These are phyloP conservation scores for Coelastrella sp. DNA, from an alignment of 139 green algal species.

Conservation along the genomic window DNA sequence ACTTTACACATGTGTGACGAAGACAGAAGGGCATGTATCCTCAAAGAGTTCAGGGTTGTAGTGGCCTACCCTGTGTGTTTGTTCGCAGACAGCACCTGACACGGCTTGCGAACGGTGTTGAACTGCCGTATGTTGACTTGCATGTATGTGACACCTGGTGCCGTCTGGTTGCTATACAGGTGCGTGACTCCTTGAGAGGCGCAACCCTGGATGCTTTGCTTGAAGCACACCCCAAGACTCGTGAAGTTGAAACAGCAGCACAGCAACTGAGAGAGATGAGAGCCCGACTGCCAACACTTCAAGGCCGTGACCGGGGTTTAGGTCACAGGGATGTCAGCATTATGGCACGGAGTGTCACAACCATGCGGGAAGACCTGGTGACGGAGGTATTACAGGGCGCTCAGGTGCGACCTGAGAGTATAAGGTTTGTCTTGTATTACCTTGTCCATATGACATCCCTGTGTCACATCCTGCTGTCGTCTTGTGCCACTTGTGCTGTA, in stretches of 20 bases:
- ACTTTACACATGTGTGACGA: too few species aligned
- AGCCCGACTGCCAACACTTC: constrained; percentile 50
- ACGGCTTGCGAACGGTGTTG: neutral
- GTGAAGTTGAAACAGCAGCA: neutral
- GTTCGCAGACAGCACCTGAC: too few species aligned
- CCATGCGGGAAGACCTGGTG: neutral
- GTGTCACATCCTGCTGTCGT: too few species aligned
- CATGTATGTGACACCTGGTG: neutral
- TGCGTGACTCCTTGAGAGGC: constrained; percentile 55
- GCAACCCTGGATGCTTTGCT: constrained; percentile 59
- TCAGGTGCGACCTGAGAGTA: neutral
- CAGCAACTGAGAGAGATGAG: constrained; percentile 39
- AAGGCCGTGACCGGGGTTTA: constrained; percentile 50
- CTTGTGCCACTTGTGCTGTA: too few species aligned
- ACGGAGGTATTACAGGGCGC: neutral
- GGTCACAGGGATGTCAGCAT: neutral
- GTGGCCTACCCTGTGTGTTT: too few species aligned
- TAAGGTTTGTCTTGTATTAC: too few species aligned
- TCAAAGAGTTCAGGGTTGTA: too few species aligned
- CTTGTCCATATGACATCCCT: too few species aligned
- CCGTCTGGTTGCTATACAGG: constrained; percentile 14
- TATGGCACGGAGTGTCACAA: neutral
- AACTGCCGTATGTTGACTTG: neutral
- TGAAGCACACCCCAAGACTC: constrained; percentile 46
- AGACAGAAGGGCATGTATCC: too few species aligned